These are phyloP conservation scores for Yamadazyma dushanensis DNA, from an alignment of 1,139 yeast species.

Conservation along the genomic window DNA sequence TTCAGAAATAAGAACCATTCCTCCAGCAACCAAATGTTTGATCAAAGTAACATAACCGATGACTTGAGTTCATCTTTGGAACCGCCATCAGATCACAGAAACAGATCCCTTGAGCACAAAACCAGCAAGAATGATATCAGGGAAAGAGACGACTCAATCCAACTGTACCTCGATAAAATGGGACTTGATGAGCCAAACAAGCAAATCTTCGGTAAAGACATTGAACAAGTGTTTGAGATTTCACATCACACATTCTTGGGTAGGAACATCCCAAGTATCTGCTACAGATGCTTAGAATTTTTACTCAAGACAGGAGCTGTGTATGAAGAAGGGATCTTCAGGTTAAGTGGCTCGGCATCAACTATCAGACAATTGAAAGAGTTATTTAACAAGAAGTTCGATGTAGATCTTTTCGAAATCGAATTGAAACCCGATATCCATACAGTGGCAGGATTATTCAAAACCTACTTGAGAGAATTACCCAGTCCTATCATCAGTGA, in stretches of 20 bases:
- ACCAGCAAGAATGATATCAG: constrained; percentile 1
- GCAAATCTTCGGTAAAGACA: constrained; percentile 65
- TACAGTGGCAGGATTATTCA: constrained; percentile 76
- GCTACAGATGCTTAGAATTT: constrained; percentile 73
- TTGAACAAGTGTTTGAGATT: constrained; percentile 51
- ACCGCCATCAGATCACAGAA: not conserved
- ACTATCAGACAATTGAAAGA: constrained; percentile 73
- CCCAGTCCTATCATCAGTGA: constrained; percentile 66
- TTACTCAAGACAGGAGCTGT: constrained; percentile 69
- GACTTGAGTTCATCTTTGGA: not conserved
- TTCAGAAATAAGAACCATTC: constrained; percentile 39
- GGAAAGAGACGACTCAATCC: constrained; percentile 25
- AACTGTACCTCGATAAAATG: constrained; percentile 40
- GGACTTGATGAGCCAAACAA: constrained; percentile 38
- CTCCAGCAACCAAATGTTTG: constrained; percentile 7
- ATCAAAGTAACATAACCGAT: constrained; percentile 8
- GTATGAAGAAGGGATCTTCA: constrained; percentile 86
- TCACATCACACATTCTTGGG: constrained; percentile 51
- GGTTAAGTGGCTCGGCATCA: constrained; percentile 87
- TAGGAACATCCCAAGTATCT: constrained; percentile 67
- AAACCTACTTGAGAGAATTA: constrained; percentile 69
- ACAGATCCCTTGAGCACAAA: constrained; percentile 7
- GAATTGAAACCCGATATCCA: constrained; percentile 59
- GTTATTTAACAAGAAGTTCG: constrained; percentile 62
- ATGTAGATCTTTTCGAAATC: constrained; percentile 60